Evolutionary conservation across 805 yeast genomes (phyloP).

Genomic region (Suhomyces vadensis): DNA sequence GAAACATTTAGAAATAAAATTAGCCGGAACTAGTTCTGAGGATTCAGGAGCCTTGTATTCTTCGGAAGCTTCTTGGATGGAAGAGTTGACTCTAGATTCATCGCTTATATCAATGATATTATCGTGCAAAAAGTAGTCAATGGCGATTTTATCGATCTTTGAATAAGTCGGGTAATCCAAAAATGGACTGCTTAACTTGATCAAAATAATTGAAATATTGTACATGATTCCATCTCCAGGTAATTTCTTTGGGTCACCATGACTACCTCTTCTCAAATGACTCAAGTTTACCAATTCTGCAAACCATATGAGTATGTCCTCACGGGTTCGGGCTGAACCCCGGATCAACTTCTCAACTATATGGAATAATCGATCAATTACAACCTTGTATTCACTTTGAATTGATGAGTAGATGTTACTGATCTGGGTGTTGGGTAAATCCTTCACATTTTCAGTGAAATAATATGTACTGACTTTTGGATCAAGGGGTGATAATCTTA

Average conservation of each 20-base stretch:
- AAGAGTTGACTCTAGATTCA: slow-evolving; percentile 82
- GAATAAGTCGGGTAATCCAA: slow-evolving; percentile 58
- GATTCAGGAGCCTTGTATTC: slow-evolving; percentile 45
- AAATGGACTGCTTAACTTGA: slow-evolving; percentile 81
- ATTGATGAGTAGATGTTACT: slow-evolving; percentile 56
- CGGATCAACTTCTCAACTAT: slow-evolving; percentile 75
- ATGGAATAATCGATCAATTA: slow-evolving; percentile 63
- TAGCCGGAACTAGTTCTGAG: slow-evolving; percentile 34
- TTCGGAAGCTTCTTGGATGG: slow-evolving; percentile 65
- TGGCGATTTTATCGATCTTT: slow-evolving; percentile 77
- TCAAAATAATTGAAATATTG: slow-evolving; percentile 66
- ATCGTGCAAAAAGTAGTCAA: slow-evolving; percentile 57
- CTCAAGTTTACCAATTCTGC: slow-evolving; percentile 75
- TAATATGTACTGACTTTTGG: slow-evolving; percentile 49
- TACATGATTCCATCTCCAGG: slow-evolving; percentile 82
- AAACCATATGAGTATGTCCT: slow-evolving; percentile 64
- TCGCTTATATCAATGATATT: slow-evolving; percentile 65
- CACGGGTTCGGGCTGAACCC: slow-evolving; percentile 66
- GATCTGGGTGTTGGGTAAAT: slow-evolving; percentile 38
- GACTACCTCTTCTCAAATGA: slow-evolving; percentile 85
- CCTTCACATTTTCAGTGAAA: slow-evolving; percentile 33
- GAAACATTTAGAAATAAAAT: slow-evolving; percentile 91
- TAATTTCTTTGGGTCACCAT: slow-evolving; percentile 63
- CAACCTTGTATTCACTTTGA: slow-evolving; percentile 61
- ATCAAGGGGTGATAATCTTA: slow-evolving; percentile 72